Evolutionary conservation across 176 grass and related monocot species (phyloP).

Genomic region (Cenchrus fungigraminus): DNA sequence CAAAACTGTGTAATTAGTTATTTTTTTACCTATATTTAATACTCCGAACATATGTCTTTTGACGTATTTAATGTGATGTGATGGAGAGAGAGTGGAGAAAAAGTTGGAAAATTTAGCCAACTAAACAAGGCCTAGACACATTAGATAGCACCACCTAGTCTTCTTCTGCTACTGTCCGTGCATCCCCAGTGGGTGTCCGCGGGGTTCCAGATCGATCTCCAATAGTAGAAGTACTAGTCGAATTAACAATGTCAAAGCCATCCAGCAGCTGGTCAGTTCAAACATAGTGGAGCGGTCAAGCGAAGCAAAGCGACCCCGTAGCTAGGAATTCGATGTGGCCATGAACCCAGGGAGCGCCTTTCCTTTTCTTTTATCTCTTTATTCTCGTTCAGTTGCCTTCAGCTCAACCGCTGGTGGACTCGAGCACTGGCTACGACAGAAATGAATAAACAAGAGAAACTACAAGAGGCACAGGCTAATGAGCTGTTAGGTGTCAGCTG

Average conservation of each 20-base stretch:
- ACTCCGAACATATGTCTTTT: not conserved
- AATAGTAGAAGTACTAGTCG: not conserved
- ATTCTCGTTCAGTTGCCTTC: not conserved
- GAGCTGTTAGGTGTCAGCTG: constrained; percentile 17
- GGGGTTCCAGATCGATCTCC: constrained; percentile 12
- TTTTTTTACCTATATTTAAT: too few relatives aligned
- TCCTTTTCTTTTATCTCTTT: not conserved
- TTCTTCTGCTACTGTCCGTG: not conserved
- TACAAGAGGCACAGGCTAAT: not conserved
- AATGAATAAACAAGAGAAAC: not conserved
- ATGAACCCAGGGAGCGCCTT: not conserved
- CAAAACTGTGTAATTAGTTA: too few relatives aligned
- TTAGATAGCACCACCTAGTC: not conserved
- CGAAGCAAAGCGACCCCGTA: constrained; percentile 14
- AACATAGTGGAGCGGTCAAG: constrained; percentile 52
- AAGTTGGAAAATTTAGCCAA: too few relatives aligned
- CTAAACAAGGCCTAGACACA: too few relatives aligned
- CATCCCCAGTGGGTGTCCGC: not conserved
- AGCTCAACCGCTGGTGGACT: constrained; percentile 24
- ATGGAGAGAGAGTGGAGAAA: too few relatives aligned
- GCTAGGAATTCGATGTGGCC: not conserved
- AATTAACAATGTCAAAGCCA: constrained; percentile 2
- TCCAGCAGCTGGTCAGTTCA: constrained; percentile 14
- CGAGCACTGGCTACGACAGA: not conserved
- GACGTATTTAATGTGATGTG: too few relatives aligned